Evolutionary conservation across 83 land plant genomes (phyloP), one percentile per base, ranked within the genome.

Genomic region (Picea abies): DNA sequence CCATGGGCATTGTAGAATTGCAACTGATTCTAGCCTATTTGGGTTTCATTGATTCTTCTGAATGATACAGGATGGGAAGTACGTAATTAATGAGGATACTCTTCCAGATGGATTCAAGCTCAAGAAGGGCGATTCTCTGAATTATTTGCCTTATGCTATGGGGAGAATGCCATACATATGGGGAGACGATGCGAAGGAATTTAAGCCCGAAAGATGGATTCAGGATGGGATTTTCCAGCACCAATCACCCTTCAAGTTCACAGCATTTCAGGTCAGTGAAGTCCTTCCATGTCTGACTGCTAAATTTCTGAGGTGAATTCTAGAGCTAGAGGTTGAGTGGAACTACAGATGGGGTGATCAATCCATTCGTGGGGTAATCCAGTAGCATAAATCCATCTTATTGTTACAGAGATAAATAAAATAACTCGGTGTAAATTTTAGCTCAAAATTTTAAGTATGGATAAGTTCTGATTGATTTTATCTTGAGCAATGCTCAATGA

Each of bases 181-280:
- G 96, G 96, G 94, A 20, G 85, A 88, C 0, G 89, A 90, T 84
- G 96, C 94, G 41, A 84, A 86, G 80, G 87, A 79, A 12, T 92
- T 87, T 56, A 41, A 66, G 47, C 96, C 94, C 9, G 93, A 94
- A 66, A 88, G 96, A 84, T 92, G 96, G 96, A 65, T 92, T n/a
- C 83, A 79, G 66, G 68, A 90, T 83, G 94, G 91, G 0, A 22
- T 83, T 49, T 93, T 89, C 68, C 44, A 29, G 62, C 84, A 80
- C 11, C 86, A 87, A 26, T 87, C 84, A 68, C 90, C 94, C 64
- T 93, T 89, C 90, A 91, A 91, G 56, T 93, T 91, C 56, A 83
- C 90, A 26, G 92, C 92, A 39, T 93, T 93, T 63, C 94, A 91
- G 89, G 94, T 90, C 15, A 32, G 84, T n/a, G 12, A 12, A 77